phyloP scores from a whole-genome alignment of 768 basidiomycete species.

The Ramaria sp. region DNA sequence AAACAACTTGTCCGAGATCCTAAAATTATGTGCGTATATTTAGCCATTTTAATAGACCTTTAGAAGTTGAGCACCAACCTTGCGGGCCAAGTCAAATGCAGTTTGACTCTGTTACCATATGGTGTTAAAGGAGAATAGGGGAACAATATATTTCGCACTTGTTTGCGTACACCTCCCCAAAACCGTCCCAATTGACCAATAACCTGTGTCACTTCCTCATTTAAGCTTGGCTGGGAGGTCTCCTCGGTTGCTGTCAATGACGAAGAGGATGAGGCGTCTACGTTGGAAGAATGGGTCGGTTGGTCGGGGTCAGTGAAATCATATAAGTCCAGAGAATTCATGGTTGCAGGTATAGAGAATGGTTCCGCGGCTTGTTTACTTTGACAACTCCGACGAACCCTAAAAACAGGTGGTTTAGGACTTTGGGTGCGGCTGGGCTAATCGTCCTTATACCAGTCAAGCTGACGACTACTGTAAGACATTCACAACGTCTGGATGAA shows the following conservation, averaged over 20 bases:
- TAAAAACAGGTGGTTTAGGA: too few species aligned
- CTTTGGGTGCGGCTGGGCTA: too few species aligned
- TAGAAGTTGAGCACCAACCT: constrained; percentile 16
- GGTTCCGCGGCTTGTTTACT: neutral
- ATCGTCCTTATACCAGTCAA: too few species aligned
- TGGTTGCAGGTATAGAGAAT: neutral
- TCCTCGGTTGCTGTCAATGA: neutral
- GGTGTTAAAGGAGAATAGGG: neutral
- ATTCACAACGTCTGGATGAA: too few species aligned
- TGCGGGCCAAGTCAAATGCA: constrained; percentile 56
- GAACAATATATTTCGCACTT: constrained; percentile 37
- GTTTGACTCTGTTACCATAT: constrained; percentile 47
- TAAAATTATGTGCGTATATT: constrained; percentile 2
- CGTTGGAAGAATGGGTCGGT: neutral
- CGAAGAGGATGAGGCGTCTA: neutral
- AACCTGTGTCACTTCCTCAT: constrained; percentile 84
- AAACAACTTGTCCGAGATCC: constrained; percentile 61
- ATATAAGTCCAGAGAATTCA: constrained; percentile 5
- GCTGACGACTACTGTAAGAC: too few species aligned
- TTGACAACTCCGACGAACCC: neutral
- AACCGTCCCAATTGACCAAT: constrained; percentile 78
- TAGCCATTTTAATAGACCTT: neutral
- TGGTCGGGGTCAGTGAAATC: neutral
- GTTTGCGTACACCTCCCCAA: constrained; percentile 88
- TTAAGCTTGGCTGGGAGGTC: constrained; percentile 25